phyloP scores from a whole-genome alignment of 495 filamentous ascomycete species.

The Neurospora africana region DNA sequence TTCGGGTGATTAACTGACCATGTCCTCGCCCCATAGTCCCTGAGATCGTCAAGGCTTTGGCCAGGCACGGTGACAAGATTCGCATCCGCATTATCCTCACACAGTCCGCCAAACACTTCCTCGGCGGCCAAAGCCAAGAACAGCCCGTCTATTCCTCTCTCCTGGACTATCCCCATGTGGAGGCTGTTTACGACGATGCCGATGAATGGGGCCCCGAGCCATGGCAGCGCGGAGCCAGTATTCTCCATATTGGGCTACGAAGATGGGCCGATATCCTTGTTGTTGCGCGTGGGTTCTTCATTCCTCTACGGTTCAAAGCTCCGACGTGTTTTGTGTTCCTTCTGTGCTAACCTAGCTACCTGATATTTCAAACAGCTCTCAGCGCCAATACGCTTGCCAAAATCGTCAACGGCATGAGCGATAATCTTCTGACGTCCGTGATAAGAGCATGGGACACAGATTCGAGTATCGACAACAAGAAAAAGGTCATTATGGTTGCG shows the following conservation, averaged over 20 bases:
- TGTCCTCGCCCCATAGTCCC: constrained; percentile 37
- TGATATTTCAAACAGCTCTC: constrained; percentile 8
- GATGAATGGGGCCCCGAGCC: constrained; percentile 67
- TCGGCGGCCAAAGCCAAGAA: constrained; percentile 54
- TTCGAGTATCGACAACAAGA: constrained; percentile 43
- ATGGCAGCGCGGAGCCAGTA: constrained; percentile 55
- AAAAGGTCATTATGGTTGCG: constrained; percentile 51
- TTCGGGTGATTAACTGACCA: background rate
- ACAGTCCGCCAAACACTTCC: constrained; percentile 57
- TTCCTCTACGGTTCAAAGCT: background rate
- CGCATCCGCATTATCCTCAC: constrained; percentile 75
- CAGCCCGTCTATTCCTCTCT: constrained; percentile 53
- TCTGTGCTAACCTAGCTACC: background rate
- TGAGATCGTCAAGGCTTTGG: constrained; percentile 52
- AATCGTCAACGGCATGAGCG: constrained; percentile 22
- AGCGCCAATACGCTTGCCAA: constrained; percentile 74
- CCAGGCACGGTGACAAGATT: constrained; percentile 41
- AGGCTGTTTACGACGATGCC: constrained; percentile 61
- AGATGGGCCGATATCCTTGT: constrained; percentile 63
- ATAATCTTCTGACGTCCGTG: constrained; percentile 46
- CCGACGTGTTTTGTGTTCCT: background rate
- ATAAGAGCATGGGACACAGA: constrained; percentile 85
- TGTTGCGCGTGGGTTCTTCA: constrained; percentile 47
- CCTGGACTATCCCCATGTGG: constrained; percentile 44
- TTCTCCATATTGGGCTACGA: constrained; percentile 73